Evolutionary conservation across 345 rosid species (phyloP), one percentile per base, ranked within the genome.

Genomic region (Sonneratia caseolaris): DNA sequence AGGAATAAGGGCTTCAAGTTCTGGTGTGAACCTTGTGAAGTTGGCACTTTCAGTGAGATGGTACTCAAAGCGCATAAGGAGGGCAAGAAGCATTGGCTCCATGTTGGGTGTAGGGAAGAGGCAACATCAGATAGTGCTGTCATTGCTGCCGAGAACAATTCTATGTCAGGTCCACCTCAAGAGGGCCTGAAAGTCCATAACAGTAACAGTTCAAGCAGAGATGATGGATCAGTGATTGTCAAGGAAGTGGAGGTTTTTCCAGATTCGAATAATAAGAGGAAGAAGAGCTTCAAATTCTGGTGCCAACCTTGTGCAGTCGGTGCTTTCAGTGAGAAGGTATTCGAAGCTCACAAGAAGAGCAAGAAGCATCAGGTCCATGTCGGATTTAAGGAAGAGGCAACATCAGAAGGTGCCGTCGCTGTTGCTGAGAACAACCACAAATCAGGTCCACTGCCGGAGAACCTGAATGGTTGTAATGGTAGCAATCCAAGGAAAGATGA

Each of bases 301-400:
- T 91, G 97, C 45, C 78, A 81, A 55, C 68, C 48, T 19, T 91
- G 96, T 77, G 74, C 59, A 12, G 37, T 86, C 70, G 76, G 81
- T 22, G 75, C 80, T 1, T 35, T 71, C 47, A 75, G 84, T 70
- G 56, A 49, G 57, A 24, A 18, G 68, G 82, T 78, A 70, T 77
- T 86, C 85, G 84, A 76, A 70, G 70, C 15, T 70, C 95, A 86
- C 80, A 68, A 15, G 69, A 82, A 68, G 55, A 91, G 93, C 72
- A 89, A 76, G 79, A 88, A 75, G 66, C 96, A 92, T 74, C 57
- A 18, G 51, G 66, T 71, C 74, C 48, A 45, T 68, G 69, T 79
- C 62, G 70, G 35, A 83, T 56, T 76, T 68, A 73, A 42, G 64
- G 49, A 47, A 40, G 55, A 47, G 76, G 72, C 74, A 16, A 48